These are phyloP conservation scores for Apophysomyces elegans DNA, from an alignment of 371 early-diverging fungal genomes.

Conservation along the genomic window DNA sequence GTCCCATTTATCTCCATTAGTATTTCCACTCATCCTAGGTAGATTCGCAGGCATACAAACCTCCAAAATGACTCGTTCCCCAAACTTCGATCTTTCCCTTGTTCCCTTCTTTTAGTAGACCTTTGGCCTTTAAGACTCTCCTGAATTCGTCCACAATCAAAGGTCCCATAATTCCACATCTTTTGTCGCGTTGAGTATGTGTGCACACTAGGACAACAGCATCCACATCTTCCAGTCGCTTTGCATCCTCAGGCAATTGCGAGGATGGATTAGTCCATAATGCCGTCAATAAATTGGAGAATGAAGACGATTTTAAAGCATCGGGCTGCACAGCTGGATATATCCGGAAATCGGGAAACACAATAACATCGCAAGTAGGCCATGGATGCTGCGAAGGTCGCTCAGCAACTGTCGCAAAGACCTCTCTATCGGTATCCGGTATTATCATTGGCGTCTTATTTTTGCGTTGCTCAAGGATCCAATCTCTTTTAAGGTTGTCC, in stretches of 20 bases:
- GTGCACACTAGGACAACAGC: constrained; percentile 51
- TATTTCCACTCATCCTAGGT: no score
- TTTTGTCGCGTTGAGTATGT: constrained; percentile 46
- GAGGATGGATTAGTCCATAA: constrained; percentile 32
- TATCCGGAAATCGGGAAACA: constrained; percentile 48
- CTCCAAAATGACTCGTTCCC: constrained; percentile 57
- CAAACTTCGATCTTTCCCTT: constrained; percentile 40
- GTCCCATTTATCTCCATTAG: neutral
- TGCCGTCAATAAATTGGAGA: constrained; percentile 23
- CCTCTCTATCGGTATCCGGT: constrained; percentile 5
- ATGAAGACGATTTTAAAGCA: constrained; percentile 6
- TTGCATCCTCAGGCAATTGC: constrained; percentile 9
- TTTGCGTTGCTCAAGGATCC: constrained; percentile 16
- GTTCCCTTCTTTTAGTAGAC: constrained; percentile 18
- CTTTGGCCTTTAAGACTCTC: constrained; percentile 27
- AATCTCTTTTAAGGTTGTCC: constrained; percentile 9
- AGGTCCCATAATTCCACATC: constrained; percentile 52
- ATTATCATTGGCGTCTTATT: constrained; percentile 16
- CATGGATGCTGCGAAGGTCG: constrained; percentile 20
- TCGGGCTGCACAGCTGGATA: constrained; percentile 24
- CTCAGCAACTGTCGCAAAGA: constrained; percentile 35
- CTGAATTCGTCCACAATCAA: constrained; percentile 45
- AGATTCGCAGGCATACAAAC: constrained; percentile 16
- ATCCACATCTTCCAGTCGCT: constrained; percentile 21
- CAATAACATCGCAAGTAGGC: constrained; percentile 32